Conservation (phyloP, 2,329 filamentous ascomycete genomes). For the Fusarium nodosum region DNA sequence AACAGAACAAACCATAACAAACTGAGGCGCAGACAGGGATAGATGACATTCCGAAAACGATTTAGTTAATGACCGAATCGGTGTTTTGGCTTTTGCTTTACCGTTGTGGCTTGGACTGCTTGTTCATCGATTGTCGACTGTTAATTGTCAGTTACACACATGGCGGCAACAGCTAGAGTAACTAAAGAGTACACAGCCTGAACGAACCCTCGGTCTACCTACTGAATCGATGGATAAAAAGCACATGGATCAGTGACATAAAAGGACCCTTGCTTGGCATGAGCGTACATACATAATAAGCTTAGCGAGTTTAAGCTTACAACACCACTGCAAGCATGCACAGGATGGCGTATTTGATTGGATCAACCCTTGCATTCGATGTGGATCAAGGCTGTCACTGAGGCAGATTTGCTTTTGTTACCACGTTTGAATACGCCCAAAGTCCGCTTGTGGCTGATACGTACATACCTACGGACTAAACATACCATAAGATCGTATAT, state of each 20-base stretch:
- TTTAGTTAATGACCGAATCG: slow-evolving; percentile 13
- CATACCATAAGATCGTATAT: background rate
- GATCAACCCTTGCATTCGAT: background rate
- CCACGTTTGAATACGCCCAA: slow-evolving; percentile 7
- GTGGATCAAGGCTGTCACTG: slow-evolving; percentile 31
- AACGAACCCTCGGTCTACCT: background rate
- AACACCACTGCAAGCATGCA: slow-evolving; percentile 14
- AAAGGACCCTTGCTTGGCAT: slow-evolving; percentile 21
- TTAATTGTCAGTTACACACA: background rate
- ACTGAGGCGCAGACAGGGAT: background rate
- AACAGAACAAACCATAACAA: no score
- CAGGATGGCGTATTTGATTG: background rate
- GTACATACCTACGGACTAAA: background rate
- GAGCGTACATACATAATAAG: slow-evolving; percentile 28
- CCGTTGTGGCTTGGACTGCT: slow-evolving; percentile 3
- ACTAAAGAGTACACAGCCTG: background rate
- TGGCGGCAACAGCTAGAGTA: background rate
- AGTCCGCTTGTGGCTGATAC: background rate
- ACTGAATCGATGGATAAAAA: background rate
- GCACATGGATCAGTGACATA: slow-evolving; percentile 22
- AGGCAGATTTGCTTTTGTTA: slow-evolving; percentile 30
- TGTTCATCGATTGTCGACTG: slow-evolving; percentile 1
- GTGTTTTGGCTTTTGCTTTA: slow-evolving; percentile 15
- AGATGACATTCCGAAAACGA: slow-evolving; percentile 6
- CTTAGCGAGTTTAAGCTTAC: slow-evolving; percentile 36